Conservation (phyloP, 768 basidiomycete species). For the Leccinum truebloodii region DNA sequence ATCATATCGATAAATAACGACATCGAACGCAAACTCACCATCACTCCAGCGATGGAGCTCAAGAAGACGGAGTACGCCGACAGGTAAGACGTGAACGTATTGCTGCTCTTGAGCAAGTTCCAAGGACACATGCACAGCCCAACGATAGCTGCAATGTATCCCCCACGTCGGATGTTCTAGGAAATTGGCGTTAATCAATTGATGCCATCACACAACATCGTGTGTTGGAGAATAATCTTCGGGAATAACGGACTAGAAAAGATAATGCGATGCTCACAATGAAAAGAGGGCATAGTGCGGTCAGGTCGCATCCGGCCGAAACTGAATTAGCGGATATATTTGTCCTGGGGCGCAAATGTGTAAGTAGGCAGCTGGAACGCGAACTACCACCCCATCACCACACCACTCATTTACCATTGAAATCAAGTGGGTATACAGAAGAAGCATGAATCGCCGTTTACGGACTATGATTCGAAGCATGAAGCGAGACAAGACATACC, state of each 20-base stretch:
- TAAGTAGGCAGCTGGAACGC: background rate
- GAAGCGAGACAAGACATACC: conserved; percentile 19
- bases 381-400: conserved; percentile 11
- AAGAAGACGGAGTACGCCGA: conserved; percentile 82
- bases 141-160: conserved; percentile 78
- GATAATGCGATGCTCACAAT: conserved; percentile 46
- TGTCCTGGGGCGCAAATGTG: conserved; percentile 43
- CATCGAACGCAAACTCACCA: conserved; percentile 45
- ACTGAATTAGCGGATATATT: conserved; percentile 85
- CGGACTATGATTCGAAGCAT: background rate
- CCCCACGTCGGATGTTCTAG: conserved; percentile 81
- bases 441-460: conserved; percentile 20
- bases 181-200: conserved; percentile 1
- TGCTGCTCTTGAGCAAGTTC: conserved; percentile 73
- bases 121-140: conserved; percentile 77
- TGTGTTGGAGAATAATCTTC: background rate
- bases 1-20: background rate
- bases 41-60: conserved; percentile 79
- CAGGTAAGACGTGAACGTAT: conserved; percentile 77
- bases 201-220: conserved; percentile 2
- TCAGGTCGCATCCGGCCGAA: conserved; percentile 82
- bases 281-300: conserved; percentile 74
- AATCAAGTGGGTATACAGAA: conserved; percentile 2
- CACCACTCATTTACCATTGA: background rate
- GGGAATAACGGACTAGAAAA: background rate